Evolutionary conservation across 805 yeast genomes (phyloP), one percentile per base, ranked within the genome.

Genomic region (Cyberlindnera mississippiensis): DNA sequence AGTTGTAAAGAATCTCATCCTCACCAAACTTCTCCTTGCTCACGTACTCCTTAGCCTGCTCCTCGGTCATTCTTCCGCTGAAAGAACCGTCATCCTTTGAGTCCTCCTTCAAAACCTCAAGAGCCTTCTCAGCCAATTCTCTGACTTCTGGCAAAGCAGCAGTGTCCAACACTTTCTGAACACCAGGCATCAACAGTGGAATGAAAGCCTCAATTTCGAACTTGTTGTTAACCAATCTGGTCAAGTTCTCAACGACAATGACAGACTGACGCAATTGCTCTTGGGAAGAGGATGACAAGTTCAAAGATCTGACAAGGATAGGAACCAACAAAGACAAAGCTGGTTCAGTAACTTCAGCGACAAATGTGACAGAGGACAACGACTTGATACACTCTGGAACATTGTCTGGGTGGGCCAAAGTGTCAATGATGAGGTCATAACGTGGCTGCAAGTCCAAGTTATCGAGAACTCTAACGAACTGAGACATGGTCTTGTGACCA

Each of bases 261-360:
- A 91, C 97, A 6, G 98, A 86, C 69, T 90, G 96, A 70, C 99
- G 86, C 55, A 93, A 76, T 64, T 91, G 95, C 62, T 91, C 98
- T 68, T 93, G 96, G 15, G 97, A 84, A 4, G 95, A 83, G 1
- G 96, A 82, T 2, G 74, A 66, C 70, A 85, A 78, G 57, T 83
- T 84, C 58, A 91, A 73, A 3, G 98, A 91, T 62, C 90, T 87
- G 61, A 80, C 89, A 57, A 91, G 76, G 52, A 90, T 90, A 35
- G 99, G 99, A 35, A 87, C 97, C 58, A 91, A 72, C 43, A 91
- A 68, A 8, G 98, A 78, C 54, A 91, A 72, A 4, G 95, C 95
- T 5, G 98, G 95, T 69, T 90, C 98, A 13, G 97, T 93, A 49
- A 91, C 99, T 69, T 93, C 99, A 35, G 99, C 96, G 37, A 91